Conservation (phyloP, 2,329 filamentous ascomycete species). For the Claviceps sp. region DNA sequence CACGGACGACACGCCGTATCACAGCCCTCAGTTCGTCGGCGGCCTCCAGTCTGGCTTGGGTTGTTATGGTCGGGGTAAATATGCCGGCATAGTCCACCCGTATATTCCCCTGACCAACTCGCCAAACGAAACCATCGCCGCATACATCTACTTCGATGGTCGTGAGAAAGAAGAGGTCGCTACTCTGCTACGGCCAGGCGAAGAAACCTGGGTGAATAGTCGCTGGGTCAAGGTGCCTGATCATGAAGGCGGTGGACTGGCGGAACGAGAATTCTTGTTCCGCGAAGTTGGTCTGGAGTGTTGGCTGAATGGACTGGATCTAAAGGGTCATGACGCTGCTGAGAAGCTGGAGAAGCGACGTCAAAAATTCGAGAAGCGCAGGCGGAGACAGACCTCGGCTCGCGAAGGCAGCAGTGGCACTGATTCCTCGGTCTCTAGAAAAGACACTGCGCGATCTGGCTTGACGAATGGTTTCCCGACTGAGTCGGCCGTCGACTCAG, state of each 20-base stretch:
- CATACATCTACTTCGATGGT: conserved; percentile 98
- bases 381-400: conserved; percentile 45
- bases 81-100: conserved; percentile 51
- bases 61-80: conserved; percentile 31
- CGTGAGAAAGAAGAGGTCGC: conserved; percentile 92
- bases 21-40: conserved; percentile 70
- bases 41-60: conserved; percentile 43
- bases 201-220: conserved; percentile 98
- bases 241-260: conserved; percentile 81
- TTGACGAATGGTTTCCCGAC: conserved; percentile 62
- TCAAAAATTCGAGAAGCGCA: conserved; percentile 60
- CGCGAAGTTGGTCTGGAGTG: conserved; percentile 90
- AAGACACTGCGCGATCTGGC: conserved; percentile 65
- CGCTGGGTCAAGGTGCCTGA: conserved; percentile 92
- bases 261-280: conserved; percentile 93
- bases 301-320: conserved; percentile 90
- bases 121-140: conserved; percentile 91
- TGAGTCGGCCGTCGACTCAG: conserved; percentile 54
- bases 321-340: conserved; percentile 84
- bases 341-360: conserved; percentile 82
- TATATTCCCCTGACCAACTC: conserved; percentile 89
- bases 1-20: conserved; percentile 61
- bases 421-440: conserved; percentile 23
- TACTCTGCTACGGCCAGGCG: conserved; percentile 77
- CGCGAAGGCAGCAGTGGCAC: conserved; percentile 21